These are phyloP conservation scores for Pseudisothecium myosuroides DNA, from an alignment of 225 moss, liverwort and hornwort genomes.

Conservation along the genomic window DNA sequence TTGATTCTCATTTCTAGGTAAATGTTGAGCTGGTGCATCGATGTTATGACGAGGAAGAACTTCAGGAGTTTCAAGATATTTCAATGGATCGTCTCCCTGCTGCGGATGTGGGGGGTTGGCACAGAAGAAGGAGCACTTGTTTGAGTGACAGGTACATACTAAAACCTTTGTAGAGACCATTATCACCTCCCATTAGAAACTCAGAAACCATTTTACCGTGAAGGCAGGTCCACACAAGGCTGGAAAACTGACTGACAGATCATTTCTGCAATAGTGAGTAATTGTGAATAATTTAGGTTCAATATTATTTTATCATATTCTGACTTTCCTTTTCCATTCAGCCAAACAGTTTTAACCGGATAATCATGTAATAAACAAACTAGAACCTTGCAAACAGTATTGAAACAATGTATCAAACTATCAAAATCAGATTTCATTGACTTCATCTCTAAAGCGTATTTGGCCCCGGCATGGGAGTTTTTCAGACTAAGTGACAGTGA, in stretches of 20 bases:
- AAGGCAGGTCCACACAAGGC: not conserved
- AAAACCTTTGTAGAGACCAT: not conserved
- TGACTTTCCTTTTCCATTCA: not conserved
- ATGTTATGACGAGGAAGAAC: conserved; percentile 48
- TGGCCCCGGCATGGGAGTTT: no score
- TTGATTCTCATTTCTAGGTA: conserved; percentile 24
- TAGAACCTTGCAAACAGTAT: not conserved
- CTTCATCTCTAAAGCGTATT: not conserved
- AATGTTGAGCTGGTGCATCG: conserved; percentile 80
- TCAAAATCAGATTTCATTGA: not conserved
- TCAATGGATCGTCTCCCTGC: not conserved
- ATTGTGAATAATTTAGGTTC: not conserved
- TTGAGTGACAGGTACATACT: conserved; percentile 18
- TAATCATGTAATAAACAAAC: not conserved
- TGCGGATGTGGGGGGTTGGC: conserved; percentile 17
- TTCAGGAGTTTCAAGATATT: not conserved
- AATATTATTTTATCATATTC: not conserved
- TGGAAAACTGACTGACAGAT: not conserved
- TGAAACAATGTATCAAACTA: not conserved
- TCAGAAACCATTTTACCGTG: not conserved
- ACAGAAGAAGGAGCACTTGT: conserved; percentile 20
- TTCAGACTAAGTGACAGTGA: not conserved
- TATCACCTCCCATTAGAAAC: not conserved
- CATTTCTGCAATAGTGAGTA: not conserved
- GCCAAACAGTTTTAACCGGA: not conserved